Percentiles rank a stretch among this genome's conserved stretches.
phyloP scores from a whole-genome alignment of 805 yeast genomes.

The Saturnispora ahearnii region DNA sequence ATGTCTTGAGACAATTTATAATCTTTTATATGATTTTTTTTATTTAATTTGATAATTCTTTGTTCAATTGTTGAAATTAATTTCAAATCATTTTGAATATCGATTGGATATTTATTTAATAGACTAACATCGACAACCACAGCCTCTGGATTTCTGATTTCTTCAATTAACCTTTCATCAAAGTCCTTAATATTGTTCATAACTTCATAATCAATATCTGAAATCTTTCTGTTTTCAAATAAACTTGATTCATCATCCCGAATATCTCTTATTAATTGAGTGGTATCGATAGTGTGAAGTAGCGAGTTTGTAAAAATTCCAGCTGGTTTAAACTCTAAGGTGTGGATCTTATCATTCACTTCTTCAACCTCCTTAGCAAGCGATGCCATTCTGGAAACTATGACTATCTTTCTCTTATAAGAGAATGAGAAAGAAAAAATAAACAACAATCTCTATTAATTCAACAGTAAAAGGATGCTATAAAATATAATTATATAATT shows the following conservation, averaged over 20 bases:
- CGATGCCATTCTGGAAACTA: background rate
- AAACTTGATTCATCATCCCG: constrained; percentile 11
- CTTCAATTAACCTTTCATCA: background rate
- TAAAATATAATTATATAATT: background rate
- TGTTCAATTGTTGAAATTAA: background rate
- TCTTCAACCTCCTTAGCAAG: background rate
- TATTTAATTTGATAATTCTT: background rate
- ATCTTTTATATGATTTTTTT: background rate
- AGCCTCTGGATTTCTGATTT: background rate
- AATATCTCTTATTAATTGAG: constrained; percentile 12
- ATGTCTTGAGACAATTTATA: background rate
- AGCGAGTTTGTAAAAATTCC: constrained; percentile 13
- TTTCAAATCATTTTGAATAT: background rate
- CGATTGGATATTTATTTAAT: background rate
- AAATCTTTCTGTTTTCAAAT: constrained; percentile 10
- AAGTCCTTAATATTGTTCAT: constrained; percentile 3
- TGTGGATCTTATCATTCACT: background rate
- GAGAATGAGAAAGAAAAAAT: background rate
- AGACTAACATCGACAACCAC: background rate
- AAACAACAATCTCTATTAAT: background rate
- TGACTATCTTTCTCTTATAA: background rate
- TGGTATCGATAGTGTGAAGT: constrained; percentile 11
- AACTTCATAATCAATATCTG: constrained; percentile 11
- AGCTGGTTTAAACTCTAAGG: constrained; percentile 4
- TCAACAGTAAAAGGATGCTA: background rate